These are phyloP conservation scores for Colletotrichum truncatum DNA, from an alignment of 2,329 filamentous ascomycete species.

Conservation along the genomic window DNA sequence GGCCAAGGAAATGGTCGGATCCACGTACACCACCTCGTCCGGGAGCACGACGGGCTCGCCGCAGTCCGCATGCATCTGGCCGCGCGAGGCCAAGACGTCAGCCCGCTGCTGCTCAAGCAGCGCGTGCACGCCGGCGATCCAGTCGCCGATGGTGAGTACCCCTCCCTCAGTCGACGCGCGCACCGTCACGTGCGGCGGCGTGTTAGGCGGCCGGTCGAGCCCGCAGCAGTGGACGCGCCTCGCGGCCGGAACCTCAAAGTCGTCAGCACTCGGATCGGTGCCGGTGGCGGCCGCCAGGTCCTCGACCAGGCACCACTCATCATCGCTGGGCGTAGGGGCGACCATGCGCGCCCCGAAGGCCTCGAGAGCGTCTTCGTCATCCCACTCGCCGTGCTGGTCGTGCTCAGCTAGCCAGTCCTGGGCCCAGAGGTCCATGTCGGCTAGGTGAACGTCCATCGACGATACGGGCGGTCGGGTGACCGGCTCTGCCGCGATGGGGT, in stretches of 20 bases:
- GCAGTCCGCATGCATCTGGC: not conserved
- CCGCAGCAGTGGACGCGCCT: not conserved
- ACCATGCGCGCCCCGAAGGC: not conserved
- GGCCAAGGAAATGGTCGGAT: not conserved
- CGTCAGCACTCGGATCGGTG: not conserved
- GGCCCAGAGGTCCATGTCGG: not conserved
- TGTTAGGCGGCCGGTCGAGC: not conserved
- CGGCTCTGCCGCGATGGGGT: conserved; percentile 1
- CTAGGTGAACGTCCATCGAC: not conserved
- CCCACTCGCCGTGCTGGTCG: not conserved
- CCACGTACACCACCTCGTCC: not conserved
- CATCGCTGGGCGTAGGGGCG: not conserved
- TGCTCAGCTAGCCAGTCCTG: not conserved
- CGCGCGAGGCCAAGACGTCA: not conserved
- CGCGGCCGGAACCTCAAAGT: not conserved
- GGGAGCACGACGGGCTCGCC: not conserved
- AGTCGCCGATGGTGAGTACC: conserved; percentile 1
- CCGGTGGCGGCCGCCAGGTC: not conserved
- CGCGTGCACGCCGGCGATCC: not conserved
- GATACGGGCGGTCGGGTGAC: not conserved
- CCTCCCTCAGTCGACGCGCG: not conserved
- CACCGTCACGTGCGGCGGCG: not conserved
- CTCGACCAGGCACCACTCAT: not conserved
- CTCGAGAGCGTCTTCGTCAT: not conserved
- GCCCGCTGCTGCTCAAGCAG: not conserved